Percentiles rank a stretch among this genome's conserved stretches.
Evolutionary conservation across 2,329 filamentous ascomycete genomes (phyloP).

Genomic region (Colletotrichum sp.): DNA sequence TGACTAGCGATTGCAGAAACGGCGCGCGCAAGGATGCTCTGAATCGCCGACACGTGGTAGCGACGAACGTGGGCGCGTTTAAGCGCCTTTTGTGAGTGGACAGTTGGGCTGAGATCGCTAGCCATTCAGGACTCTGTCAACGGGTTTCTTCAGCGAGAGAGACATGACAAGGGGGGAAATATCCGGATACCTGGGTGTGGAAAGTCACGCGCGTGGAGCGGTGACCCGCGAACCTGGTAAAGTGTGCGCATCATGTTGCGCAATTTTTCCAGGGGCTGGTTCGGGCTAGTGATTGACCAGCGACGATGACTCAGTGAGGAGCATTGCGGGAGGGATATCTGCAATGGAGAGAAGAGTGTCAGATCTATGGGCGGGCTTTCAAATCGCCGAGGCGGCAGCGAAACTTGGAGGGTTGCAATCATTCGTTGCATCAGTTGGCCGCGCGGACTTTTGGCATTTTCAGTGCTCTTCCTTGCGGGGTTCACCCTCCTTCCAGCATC

Average conservation of each 20-base stretch:
- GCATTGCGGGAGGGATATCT: fast-evolving
- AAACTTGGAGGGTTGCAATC: background rate
- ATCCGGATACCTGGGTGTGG: background rate
- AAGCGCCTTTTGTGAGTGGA: fast-evolving
- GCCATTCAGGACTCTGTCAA: background rate
- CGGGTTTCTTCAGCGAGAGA: background rate
- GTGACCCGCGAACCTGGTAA: background rate
- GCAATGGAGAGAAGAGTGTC: fast-evolving
- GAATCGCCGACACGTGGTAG: background rate
- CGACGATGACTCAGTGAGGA: background rate
- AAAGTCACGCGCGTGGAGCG: background rate
- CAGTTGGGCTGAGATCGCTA: fast-evolving
- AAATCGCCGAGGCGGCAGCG: background rate
- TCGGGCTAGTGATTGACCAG: background rate
- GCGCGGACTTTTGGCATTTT: background rate
- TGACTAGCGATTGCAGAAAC: background rate
- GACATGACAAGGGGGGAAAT: background rate
- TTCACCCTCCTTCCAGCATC: fast-evolving
- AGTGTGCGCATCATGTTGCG: background rate
- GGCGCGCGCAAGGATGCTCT: background rate
- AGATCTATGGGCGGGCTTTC: background rate
- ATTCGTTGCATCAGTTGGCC: background rate
- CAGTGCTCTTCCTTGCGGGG: background rate
- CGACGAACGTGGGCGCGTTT: background rate
- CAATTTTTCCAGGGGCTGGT: background rate